A percentile compares a stretch with the other conserved stretches of the same genome.
These are phyloP conservation scores for Apodospora peruviana DNA, from an alignment of 495 filamentous ascomycete genomes.

Conservation along the genomic window DNA sequence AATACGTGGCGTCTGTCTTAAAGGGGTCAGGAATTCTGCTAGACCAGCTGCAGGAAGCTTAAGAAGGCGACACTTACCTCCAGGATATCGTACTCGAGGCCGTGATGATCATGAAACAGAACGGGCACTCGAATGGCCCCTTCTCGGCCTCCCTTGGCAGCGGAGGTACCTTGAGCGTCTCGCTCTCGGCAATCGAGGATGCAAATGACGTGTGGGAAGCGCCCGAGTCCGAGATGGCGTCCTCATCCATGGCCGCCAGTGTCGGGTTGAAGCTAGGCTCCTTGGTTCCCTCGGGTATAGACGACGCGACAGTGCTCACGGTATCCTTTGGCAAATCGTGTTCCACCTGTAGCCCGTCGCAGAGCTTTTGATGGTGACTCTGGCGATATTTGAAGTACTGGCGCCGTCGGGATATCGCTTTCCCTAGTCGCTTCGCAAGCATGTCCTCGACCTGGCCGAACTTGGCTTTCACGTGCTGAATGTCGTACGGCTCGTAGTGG, in stretches of 20 bases:
- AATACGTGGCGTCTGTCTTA: slow-evolving; percentile 26
- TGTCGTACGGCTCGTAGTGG: slow-evolving; percentile 9
- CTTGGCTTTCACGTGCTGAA: slow-evolving; percentile 1
- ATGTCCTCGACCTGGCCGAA: not conserved
- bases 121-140: slow-evolving; percentile 31
- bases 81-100: slow-evolving; percentile 24
- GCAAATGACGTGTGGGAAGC: slow-evolving; percentile 14
- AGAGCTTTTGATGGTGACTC: slow-evolving; percentile 32
- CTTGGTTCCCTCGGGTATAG: slow-evolving; percentile 8
- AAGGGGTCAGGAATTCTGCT: not conserved
- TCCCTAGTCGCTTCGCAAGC: slow-evolving; percentile 31
- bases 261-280: not conserved
- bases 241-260: slow-evolving; percentile 7
- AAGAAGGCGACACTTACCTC: slow-evolving; percentile 21
- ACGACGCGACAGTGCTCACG: slow-evolving; percentile 13
- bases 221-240: slow-evolving; percentile 14
- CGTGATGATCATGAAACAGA: slow-evolving; percentile 25
- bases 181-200: slow-evolving; percentile 2
- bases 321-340: not conserved
- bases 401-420: slow-evolving; percentile 34
- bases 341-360: slow-evolving; percentile 13
- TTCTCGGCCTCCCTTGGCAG: slow-evolving; percentile 10
- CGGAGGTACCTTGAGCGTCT: slow-evolving; percentile 9
- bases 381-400: slow-evolving; percentile 39
- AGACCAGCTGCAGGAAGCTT: not conserved